Evolutionary conservation across 1,284 basidiomycete genomes (phyloP), one percentile per base, ranked within the genome.

Genomic region (Leucoagaricus sp.): DNA sequence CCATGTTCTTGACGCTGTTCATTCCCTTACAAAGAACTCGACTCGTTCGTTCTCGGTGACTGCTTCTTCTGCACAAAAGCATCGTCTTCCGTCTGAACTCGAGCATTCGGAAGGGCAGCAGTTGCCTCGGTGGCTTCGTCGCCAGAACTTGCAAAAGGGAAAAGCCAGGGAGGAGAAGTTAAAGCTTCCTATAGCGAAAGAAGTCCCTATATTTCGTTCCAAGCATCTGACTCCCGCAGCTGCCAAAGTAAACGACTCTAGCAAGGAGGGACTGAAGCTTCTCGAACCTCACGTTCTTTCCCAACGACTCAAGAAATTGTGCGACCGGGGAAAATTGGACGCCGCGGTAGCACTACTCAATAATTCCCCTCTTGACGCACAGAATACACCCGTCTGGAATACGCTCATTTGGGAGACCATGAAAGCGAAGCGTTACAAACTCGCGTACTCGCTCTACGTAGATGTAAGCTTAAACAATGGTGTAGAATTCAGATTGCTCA

Each of bases 361-460:
- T 64, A 82, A 76, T 40, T 71, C 83, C 23, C 89, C 90, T 23
- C 70, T 79, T 28, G 86, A 86, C 63, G 84, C 88, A 0, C 85
- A 89, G 66, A 91, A 89, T 61, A 74, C 80, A 1, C 73, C 78
- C 19, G 83, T 87, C 2, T 93, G 89, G 90, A 91, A 90, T 60
- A 89, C 84, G 1, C 66, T 92, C 57, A 84, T 93, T 33, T 78
- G 75, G 70, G 75, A 83, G 42, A 79, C 79, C 55, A 74, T 89
- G 73, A 77, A 81, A 45, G 79, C 70, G 13, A 70, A 77, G 52
- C 79, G 78, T 31, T 87, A 77, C 65, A 78, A 84, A 42, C 67
- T 85, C 21, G 82, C 80, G 0, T 87, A 84, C 60, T 66, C 76
- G 17, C 72, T 91, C 23, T 91, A 82, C 67, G 72, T 74, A 36